Base-by-base conservation (phyloP, 208 protist species). In the Kentomonas sorsogonicus region DNA sequence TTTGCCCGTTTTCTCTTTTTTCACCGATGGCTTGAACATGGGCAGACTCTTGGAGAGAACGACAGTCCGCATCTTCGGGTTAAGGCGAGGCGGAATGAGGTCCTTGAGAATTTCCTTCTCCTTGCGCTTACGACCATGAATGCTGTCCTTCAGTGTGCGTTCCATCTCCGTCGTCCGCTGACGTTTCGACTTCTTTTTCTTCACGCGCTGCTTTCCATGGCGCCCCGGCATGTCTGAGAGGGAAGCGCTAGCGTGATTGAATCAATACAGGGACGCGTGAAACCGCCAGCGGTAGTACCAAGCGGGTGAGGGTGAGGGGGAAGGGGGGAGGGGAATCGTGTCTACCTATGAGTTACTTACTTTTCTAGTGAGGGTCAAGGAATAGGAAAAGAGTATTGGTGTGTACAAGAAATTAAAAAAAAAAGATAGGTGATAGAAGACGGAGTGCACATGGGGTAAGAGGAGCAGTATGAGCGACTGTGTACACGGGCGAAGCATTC, bases 101-200 rank as follows among this genome's bases (percentile, higher is more conserved):
- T 76, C 48, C 58, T 89, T 89, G 7, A 95, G 61, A 36, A 95
- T 93, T 22, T 71, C 72, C 34, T 70, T 71, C 57, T 95, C 89
- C 30, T 89, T 93, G 0, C 86, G 69, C 46, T 79, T 81, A 1
- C 89, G 69, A 1, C 81, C 83, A 59, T 95, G 86, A 60, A 95
- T 89, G 66, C 89, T 95, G 54, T 95, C 83, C 57, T 92, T 83
- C 43, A 95, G 72, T 33, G 83, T 82, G 20, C 72, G 61, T 66
- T 95, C 85, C 89, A 95, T 95, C 48, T 91, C 85, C 18, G 80
- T 90, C 23, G 77, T 73, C 27, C 68, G 77, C 22, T 75, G 68
- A 11, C 79, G 66, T 69, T 93, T 95, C 7, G 86, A 92, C 68
- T 85, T 87, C 68, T 95, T 93, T 52, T 79, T 74, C 76, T 91